A percentile compares a stretch with the other conserved stretches of the same genome.
phyloP scores from a whole-genome alignment of 768 basidiomycete genomes.

The Macrolepiota fuliginosa region DNA sequence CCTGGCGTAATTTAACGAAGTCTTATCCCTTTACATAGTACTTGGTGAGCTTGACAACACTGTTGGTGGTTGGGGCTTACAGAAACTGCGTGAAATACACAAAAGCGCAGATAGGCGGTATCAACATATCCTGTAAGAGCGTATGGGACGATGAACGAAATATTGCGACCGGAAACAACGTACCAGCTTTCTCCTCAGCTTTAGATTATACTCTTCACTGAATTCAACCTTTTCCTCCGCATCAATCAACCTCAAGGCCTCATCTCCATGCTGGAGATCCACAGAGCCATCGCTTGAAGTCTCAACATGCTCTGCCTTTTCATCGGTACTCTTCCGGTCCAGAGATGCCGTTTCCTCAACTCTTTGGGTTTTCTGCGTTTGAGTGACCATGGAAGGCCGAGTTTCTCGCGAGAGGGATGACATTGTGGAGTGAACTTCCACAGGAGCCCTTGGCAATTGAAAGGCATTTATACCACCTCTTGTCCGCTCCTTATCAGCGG shows the following conservation, averaged over 20 bases:
- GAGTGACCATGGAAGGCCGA: neutral
- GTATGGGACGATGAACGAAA: neutral
- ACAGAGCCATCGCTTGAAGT: slow-evolving; percentile 19
- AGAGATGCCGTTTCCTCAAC: neutral
- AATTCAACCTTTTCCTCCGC: slow-evolving; percentile 47
- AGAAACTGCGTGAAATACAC: slow-evolving; percentile 70
- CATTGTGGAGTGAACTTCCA: neutral
- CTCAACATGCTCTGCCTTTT: slow-evolving; percentile 28
- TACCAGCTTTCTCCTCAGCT: slow-evolving; percentile 58
- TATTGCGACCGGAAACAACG: slow-evolving; percentile 13
- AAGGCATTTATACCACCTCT: neutral
- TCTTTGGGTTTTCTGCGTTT: neutral
- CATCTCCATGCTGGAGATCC: slow-evolving; percentile 48
- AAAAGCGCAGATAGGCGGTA: slow-evolving; percentile 35
- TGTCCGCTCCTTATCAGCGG: neutral
- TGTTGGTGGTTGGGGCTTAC: slow-evolving; percentile 29
- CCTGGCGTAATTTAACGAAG: slow-evolving; percentile 71
- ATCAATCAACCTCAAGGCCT: slow-evolving; percentile 60
- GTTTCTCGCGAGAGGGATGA: neutral
- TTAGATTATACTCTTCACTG: slow-evolving; percentile 58
- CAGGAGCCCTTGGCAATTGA: neutral
- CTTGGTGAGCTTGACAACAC: neutral
- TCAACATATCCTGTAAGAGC: slow-evolving; percentile 20
- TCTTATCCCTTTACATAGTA: slow-evolving; percentile 52
- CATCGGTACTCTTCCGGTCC: slow-evolving; percentile 20